Evolutionary conservation across 2,329 filamentous ascomycete genomes (phyloP), one percentile per base, ranked within the genome.

Genomic region (Sordariomycetes sp.): DNA sequence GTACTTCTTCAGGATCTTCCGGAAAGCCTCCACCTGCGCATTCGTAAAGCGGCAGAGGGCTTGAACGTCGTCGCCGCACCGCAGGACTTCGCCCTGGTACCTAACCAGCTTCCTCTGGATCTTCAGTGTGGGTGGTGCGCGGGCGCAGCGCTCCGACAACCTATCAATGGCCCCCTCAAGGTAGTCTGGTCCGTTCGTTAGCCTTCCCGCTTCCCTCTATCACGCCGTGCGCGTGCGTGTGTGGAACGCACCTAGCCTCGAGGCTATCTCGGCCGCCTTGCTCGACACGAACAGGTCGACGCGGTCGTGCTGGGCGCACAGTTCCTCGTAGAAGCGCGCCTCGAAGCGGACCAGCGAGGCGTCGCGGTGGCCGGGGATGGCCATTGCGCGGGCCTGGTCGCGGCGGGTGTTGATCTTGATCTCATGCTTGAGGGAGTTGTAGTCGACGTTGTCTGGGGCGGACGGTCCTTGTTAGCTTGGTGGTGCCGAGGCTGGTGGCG

Each of bases 1-100:
- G 72, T 94, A 93, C 68, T 95, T 95, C 69, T 93, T 94, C 37
- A 92, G 74, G 43, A 95, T 86, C 72, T 95, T 95, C 58, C 83
- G 81, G 65, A 95, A 92, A 3, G 87, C 90, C 4, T 86, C 81
- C 11, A 85, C 78, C 67, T 95, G 90, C 2, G 87, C 87, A 60
- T 81, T 79, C 62, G 86, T 81, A 65, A 93, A 95, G 50, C 89
- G 83, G 40, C 82, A 80, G 6, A 94, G 76, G 4, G 82, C 81
- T 58, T 82, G 79, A 58, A 90, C 83, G 62, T 94, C 89, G 62
- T 89, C 82, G 53, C 85, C 85, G 62, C 87, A 88, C 58, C 75
- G 73, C 48, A 79, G 68, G 2, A 81, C 66, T 20, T 79, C 74
- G 20, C 76, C 72, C 62, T 82, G 78, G 62, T 80, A 81, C 64